Base-by-base conservation (phyloP, 2,329 filamentous ascomycete genomes). In the Hypoxylon sp. region DNA sequence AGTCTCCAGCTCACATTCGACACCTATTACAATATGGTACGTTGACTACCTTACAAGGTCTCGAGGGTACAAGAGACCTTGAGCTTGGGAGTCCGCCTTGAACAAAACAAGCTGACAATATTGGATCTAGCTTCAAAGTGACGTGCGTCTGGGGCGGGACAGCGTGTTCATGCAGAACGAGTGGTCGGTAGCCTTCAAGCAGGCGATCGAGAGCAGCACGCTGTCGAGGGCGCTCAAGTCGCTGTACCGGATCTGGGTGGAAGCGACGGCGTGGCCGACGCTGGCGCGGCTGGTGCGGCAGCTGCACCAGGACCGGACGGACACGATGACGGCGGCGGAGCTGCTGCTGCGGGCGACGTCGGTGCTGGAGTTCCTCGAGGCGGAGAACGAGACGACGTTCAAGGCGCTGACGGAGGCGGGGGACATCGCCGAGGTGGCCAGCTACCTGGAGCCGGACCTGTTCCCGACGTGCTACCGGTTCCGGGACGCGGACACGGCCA, bases 1-100 rank as follows among this genome's bases (percentile, higher is more conserved):
- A 58, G 52, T 7, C 51, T 71, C 7, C 66, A 69, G 41, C 58
- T 67, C 11, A 67, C 62, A 1, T 70, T 71, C 31, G 69, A 70
- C 45, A 67, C 63, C 27, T 64, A 67, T 45, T 70, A 65, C 31
- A 64, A 70, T 24, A 69, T 71, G 66, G 69, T 71, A 40, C 53
- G 65, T 62, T 3, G 29, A 35, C 11, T 2, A n/a, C n/a, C 3
- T 18, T 37, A 15, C 13, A 41, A 17, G 17, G 10, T 41, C 10
- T 20, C 24, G 5, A n/a, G 6, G n/a, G 4, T 2, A 29, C 4
- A 1, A 40, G 26, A 21, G n/a, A n/a, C n/a, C n/a, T n/a, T n/a
- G n/a, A n/a, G 8, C 23, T 29, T 48, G 3, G 45, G 26, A n/a
- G 9, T 4, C 27, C 18, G 11, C 27, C 26, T 18, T 20, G 8